Base-by-base conservation (phyloP, 495 filamentous ascomycete species). In the Letharia columbiana region DNA sequence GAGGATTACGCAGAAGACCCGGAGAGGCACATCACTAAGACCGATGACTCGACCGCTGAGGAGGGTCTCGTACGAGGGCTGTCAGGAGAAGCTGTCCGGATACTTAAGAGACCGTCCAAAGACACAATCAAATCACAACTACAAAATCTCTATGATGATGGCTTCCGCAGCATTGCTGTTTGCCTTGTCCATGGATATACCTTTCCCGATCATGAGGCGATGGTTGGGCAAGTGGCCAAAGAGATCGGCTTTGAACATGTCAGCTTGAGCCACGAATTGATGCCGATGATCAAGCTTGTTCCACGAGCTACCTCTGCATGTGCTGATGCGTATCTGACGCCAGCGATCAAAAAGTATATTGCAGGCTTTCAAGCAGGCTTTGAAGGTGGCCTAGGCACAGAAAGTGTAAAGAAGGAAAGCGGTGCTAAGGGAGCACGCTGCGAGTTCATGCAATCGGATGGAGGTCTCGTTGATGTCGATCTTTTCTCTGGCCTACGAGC, bases 261-360 rank as follows among this genome's bases (percentile, higher is more conserved):
- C 75, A 83, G 72, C 78, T n/a, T 81, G 72, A 39, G 83, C 76
- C 61, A 81, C 66, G 64, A 79, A 59, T 60, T 83, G 39, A 96
- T 96, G 86, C 94, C 94, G 37, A 98, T 97, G 92, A 97, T 84
- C 69, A 81, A 81, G 65, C 76, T 84, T 44, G 81, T 84, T 39
- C 89, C 93, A 37, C 80, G 94, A 63, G 93, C 91, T 17, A 97
- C 92, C 13, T 96, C 91, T 20, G 90, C 94, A 13, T 95, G 91
- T 39, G 94, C 93, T 9, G 94, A 98, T 78, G 94, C 94, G 6
- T 98, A 98, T 73, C 82, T 98, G 8, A 98, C 94, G 3, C 94
- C 94, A 0, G 90, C 92, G 13, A 98, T 98, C 71, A 91, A 91
- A 74, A 91, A 92, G 74, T 98, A 98, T 74, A 95, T 98, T 70